These are phyloP conservation scores for Lasiodiplodia gonubiensis DNA, from an alignment of 2,329 filamentous ascomycete species.

Conservation along the genomic window DNA sequence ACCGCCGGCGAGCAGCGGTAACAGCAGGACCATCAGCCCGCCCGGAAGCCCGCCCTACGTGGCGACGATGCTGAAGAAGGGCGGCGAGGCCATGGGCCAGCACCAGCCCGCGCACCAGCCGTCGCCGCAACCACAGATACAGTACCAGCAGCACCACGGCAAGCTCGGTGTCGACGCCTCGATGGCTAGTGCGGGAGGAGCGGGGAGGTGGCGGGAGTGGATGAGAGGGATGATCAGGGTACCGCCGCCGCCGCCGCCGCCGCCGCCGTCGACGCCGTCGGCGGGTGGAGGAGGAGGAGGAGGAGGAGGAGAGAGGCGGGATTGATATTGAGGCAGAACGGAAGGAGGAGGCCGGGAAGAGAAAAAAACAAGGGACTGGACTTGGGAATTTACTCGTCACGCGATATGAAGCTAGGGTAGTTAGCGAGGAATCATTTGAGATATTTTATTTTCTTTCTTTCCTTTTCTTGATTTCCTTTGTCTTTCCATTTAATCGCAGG, in stretches of 20 bases:
- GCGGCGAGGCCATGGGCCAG: conserved; percentile 19
- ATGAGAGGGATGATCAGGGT: conserved; percentile 45
- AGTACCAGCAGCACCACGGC: neutral
- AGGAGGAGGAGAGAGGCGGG: neutral
- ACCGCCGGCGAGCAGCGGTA: neutral
- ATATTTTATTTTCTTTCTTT: too few species aligned
- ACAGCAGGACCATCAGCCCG: neutral
- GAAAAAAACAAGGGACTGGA: neutral
- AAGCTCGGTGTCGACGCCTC: too few species aligned
- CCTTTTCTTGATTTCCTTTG: too few species aligned
- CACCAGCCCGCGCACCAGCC: conserved; percentile 2
- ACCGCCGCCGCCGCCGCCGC: conserved; percentile 31
- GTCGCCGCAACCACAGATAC: too few species aligned
- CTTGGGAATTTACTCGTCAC: too few species aligned
- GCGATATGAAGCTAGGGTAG: too few species aligned
- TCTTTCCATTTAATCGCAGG: too few species aligned
- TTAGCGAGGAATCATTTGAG: too few species aligned
- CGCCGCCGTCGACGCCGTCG: neutral
- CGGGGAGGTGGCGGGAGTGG: conserved; percentile 42
- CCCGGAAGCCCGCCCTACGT: neutral
- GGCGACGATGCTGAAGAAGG: neutral
- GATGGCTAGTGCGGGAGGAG: conserved; percentile 33
- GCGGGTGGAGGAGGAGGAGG: conserved; percentile 27
- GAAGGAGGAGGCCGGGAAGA: neutral
- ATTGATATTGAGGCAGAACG: neutral